A percentile compares a stretch with the other conserved stretches of the same genome.
Evolutionary conservation across 148 eudicot genomes (phyloP).

Genomic region (Camellia lanceoleosa): DNA sequence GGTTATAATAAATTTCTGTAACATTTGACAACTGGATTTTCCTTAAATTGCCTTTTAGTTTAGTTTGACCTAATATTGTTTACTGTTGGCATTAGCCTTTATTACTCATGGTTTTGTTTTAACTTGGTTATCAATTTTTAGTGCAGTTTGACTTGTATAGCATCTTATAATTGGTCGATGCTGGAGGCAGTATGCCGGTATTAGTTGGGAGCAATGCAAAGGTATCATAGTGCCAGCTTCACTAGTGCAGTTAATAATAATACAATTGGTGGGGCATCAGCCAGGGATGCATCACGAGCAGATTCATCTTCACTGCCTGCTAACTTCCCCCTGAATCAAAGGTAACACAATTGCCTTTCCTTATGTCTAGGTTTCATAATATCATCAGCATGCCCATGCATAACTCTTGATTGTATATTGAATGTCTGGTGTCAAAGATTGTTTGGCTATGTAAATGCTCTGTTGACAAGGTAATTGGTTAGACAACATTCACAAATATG

Average conservation of each 20-base stretch:
- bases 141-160: conserved; percentile 30
- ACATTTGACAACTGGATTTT: not conserved
- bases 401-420: not conserved
- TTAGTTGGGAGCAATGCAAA: conserved; percentile 94
- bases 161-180: conserved; percentile 42
- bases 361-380: not conserved
- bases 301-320: conserved; percentile 58
- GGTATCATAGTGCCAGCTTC: conserved; percentile 88
- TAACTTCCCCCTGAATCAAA: conserved; percentile 66
- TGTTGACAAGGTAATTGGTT: not conserved
- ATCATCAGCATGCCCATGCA: not conserved
- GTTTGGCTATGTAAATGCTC: not conserved
- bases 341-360: conserved; percentile 34
- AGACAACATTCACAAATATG: not conserved
- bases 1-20: not conserved
- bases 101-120: conserved; percentile 7
- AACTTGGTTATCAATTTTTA: not conserved
- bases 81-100: not conserved
- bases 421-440: not conserved
- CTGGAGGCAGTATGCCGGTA: conserved; percentile 84
- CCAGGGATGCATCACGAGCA: conserved; percentile 60
- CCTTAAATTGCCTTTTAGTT: not conserved
- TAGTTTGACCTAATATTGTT: conserved; percentile 8
- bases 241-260: conserved; percentile 89
- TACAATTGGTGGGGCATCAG: conserved; percentile 61